Evolutionary conservation across 306 rosid species (phyloP).

Genomic region (Sindora glabra): DNA sequence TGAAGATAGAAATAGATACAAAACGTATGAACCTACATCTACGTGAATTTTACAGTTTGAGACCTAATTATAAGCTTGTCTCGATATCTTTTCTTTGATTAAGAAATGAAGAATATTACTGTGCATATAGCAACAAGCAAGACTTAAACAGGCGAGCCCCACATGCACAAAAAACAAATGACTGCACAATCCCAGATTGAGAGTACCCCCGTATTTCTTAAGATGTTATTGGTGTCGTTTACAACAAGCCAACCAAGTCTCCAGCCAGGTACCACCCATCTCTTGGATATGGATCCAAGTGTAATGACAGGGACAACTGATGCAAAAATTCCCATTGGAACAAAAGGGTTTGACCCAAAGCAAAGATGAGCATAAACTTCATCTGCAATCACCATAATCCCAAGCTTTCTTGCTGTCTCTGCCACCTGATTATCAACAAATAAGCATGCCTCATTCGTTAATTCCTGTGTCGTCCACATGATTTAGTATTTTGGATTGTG

Average conservation of each 20-base stretch:
- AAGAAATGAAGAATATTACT: no score
- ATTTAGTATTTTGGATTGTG: not conserved
- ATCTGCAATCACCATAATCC: conserved; percentile 43
- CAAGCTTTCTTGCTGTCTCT: conserved; percentile 35
- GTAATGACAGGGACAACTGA: conserved; percentile 52
- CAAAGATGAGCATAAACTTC: conserved; percentile 66
- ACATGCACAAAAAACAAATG: no score
- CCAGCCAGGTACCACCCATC: conserved; percentile 72
- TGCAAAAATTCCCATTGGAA: conserved; percentile 58
- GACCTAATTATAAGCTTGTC: no score
- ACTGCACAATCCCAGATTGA: not conserved
- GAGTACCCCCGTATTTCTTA: conserved; percentile 39
- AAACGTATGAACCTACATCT: no score
- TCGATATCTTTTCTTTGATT: no score
- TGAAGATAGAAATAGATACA: no score
- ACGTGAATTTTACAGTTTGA: no score
- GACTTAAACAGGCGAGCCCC: no score
- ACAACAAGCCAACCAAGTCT: conserved; percentile 64
- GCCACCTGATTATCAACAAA: conserved; percentile 28
- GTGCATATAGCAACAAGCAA: no score
- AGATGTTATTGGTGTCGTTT: conserved; percentile 40
- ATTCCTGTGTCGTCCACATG: not conserved
- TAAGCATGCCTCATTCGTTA: not conserved
- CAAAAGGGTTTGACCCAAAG: conserved; percentile 45
- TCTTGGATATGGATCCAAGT: conserved; percentile 57